Conservation (phyloP, 1,284 basidiomycete genomes). For the Marasmius oreades region DNA sequence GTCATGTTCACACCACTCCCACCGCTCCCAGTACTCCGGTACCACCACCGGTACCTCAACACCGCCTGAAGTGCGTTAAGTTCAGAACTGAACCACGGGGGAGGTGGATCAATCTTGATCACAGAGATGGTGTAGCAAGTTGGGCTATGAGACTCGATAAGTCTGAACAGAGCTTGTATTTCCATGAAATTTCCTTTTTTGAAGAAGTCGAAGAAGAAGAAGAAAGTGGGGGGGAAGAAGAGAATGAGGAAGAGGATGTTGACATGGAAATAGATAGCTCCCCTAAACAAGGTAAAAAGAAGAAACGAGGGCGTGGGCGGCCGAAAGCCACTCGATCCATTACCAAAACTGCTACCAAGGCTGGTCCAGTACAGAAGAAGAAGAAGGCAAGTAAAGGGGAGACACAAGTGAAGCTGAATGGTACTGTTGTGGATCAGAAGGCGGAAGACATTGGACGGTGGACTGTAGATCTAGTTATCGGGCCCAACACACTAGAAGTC, state of each 20-base stretch:
- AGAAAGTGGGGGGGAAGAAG: conserved; percentile 45
- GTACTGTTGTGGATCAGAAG: conserved; percentile 37
- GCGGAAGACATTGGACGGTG: conserved; percentile 43
- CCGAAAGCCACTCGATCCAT: conserved; percentile 24
- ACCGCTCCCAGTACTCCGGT: conserved; percentile 37
- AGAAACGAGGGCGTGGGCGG: conserved; percentile 29
- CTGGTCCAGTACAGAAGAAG: conserved; percentile 33
- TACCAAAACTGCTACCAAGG: conserved; percentile 19
- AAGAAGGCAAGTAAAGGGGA: conserved; percentile 42
- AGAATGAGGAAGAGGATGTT: conserved; percentile 38
- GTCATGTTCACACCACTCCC: background rate
- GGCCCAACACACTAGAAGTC: conserved; percentile 59
- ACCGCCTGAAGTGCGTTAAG: conserved; percentile 46
- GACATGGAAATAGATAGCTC: conserved; percentile 31
- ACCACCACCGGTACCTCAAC: conserved; percentile 39
- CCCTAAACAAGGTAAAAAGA: conserved; percentile 36
- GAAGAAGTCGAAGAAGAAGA: conserved; percentile 46
- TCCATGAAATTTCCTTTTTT: conserved; percentile 50
- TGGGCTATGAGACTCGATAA: conserved; percentile 61
- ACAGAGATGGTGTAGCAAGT: conserved; percentile 59
- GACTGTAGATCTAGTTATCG: conserved; percentile 51
- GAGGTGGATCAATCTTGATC: conserved; percentile 52
- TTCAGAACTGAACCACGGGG: conserved; percentile 56
- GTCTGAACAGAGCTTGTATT: conserved; percentile 47
- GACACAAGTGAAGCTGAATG: conserved; percentile 52